Evolutionary conservation across 257 asterid species (phyloP).

Genomic region (Rauvolfia tetraphylla): DNA sequence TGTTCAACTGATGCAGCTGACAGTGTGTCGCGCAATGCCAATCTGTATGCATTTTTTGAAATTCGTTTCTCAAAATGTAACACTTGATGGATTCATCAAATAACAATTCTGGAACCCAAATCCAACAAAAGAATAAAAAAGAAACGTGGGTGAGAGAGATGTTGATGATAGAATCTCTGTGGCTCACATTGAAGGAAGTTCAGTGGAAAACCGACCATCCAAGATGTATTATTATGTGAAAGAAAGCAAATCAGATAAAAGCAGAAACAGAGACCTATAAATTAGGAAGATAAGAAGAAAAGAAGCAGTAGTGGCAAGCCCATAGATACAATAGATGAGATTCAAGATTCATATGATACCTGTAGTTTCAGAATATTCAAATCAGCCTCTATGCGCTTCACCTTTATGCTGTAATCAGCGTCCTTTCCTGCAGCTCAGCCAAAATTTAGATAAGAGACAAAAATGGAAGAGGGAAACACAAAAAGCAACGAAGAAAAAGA

Average conservation of each 20-base stretch:
- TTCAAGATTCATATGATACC: conserved; percentile 33
- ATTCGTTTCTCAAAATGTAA: neutral
- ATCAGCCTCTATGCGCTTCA: conserved; percentile 92
- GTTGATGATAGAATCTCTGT: neutral
- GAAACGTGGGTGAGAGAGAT: neutral
- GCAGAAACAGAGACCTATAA: neutral
- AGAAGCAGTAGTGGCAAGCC: neutral
- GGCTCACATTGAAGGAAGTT: neutral
- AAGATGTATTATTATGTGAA: neutral
- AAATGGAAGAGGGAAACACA: neutral
- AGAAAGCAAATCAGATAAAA: neutral
- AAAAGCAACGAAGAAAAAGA: neutral
- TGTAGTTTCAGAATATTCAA: conserved; percentile 66
- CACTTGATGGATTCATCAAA: neutral
- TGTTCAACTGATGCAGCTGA: neutral
- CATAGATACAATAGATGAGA: neutral
- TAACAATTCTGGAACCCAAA: neutral
- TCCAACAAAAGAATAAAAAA: neutral
- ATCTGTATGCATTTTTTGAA: neutral
- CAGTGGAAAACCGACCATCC: neutral
- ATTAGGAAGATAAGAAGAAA: neutral
- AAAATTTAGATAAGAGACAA: neutral
- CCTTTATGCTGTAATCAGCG: conserved; percentile 48
- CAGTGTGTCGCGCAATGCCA: neutral
- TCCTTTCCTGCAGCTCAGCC: conserved; percentile 46